Percentiles rank a stretch among this genome's conserved stretches.
These are phyloP conservation scores for Penicillium arizonense DNA, from an alignment of 495 filamentous ascomycete genomes.

Conservation along the genomic window DNA sequence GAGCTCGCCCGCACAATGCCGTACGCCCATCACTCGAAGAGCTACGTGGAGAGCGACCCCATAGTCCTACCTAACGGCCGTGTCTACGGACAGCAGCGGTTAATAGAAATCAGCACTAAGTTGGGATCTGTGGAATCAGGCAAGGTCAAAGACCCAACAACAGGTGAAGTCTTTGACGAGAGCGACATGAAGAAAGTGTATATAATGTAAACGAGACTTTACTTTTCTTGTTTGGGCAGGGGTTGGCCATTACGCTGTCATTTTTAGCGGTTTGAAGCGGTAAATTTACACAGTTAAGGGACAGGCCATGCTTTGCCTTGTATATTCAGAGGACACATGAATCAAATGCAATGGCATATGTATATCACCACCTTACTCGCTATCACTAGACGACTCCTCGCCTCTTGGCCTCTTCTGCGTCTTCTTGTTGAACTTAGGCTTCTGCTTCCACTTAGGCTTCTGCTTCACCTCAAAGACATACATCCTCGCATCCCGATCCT, in stretches of 20 bases:
- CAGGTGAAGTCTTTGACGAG: constrained; percentile 61
- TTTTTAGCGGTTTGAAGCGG: no score
- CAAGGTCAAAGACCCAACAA: constrained; percentile 79
- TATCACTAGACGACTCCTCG: constrained; percentile 45
- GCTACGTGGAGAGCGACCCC: constrained; percentile 82
- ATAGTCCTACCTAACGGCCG: constrained; percentile 84
- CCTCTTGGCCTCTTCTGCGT: constrained; percentile 42
- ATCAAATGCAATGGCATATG: neutral
- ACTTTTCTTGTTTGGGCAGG: neutral
- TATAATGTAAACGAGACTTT: constrained; percentile 57
- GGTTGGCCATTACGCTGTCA: no score
- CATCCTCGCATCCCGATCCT: constrained; percentile 70
- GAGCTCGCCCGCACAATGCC: constrained; percentile 84
- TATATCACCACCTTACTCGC: constrained; percentile 16
- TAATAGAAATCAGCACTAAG: constrained; percentile 76
- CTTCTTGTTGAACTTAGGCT: constrained; percentile 4
- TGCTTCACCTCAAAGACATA: constrained; percentile 73
- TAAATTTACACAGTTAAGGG: no score
- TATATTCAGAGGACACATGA: neutral
- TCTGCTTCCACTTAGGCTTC: constrained; percentile 35
- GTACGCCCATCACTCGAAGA: constrained; percentile 92
- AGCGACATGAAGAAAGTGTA: constrained; percentile 81
- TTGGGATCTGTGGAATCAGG: constrained; percentile 44
- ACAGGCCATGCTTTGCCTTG: no score
- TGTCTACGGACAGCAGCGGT: constrained; percentile 74